phyloP scores from a whole-genome alignment of 2,329 filamentous ascomycete genomes.

The Aspergillus tubingensis region DNA sequence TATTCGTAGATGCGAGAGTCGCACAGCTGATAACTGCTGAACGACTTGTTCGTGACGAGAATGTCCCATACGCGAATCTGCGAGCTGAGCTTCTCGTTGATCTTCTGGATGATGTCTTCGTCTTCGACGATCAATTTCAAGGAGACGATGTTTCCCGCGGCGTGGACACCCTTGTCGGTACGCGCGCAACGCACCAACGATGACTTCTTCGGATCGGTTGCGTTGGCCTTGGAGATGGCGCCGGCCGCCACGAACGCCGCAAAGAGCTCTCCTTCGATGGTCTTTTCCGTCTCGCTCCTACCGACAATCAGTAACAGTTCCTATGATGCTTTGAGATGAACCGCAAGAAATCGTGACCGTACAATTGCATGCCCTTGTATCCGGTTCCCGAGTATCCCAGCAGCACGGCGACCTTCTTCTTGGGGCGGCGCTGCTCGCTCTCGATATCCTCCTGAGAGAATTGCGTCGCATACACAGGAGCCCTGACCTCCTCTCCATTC shows the following conservation, averaged over 20 bases:
- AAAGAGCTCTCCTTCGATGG: slow-evolving; percentile 95
- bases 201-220: slow-evolving; percentile 94
- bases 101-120: slow-evolving; percentile 79
- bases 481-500: slow-evolving; percentile 43
- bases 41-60: slow-evolving; percentile 81
- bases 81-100: slow-evolving; percentile 79
- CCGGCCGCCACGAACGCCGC: slow-evolving; percentile 85
- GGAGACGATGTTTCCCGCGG: slow-evolving; percentile 91
- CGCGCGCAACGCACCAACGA: slow-evolving; percentile 90
- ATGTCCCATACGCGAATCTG: slow-evolving; percentile 97
- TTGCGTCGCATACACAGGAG: slow-evolving; percentile 57
- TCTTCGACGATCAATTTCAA: slow-evolving; percentile 96
- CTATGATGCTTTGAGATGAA: neutral
- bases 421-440: slow-evolving; percentile 81
- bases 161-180: slow-evolving; percentile 97
- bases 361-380: slow-evolving; percentile 95
- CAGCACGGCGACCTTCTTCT: slow-evolving; percentile 94
- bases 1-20: slow-evolving; percentile 98
- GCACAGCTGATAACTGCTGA: slow-evolving; percentile 92
- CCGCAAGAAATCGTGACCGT: neutral
- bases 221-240: slow-evolving; percentile 95
- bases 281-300: slow-evolving; percentile 69
- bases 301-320: slow-evolving; percentile 4
- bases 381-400: slow-evolving; percentile 95
- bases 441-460: slow-evolving; percentile 82